A percentile compares a stretch with the other conserved stretches of the same genome.
Conservation (phyloP, 306 rosid genomes). For the Cicer bijugum region DNA sequence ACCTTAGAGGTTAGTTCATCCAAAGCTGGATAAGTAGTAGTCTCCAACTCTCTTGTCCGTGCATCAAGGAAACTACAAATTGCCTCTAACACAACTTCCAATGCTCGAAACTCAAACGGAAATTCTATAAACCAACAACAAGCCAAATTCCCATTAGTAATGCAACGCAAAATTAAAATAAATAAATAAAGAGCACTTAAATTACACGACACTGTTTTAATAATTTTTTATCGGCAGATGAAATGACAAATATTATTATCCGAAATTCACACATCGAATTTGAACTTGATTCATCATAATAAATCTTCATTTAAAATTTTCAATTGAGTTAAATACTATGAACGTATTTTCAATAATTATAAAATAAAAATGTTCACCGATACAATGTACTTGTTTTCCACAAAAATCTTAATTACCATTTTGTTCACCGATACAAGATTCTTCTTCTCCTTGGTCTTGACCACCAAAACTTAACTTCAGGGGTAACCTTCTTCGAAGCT, state of each 20-base stretch:
- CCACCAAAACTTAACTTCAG: constrained; percentile 28
- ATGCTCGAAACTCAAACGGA: constrained; percentile 81
- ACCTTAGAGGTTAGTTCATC: constrained; percentile 86
- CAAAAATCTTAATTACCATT: constrained; percentile 47
- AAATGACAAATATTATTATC: no score
- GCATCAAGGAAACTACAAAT: constrained; percentile 81
- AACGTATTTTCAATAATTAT: no score
- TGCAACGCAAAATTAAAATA: neutral
- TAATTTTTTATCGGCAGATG: no score
- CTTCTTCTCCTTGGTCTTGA: constrained; percentile 66
- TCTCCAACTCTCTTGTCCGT: constrained; percentile 67
- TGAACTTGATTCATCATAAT: no score
- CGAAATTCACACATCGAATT: no score
- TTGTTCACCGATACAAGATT: constrained; percentile 52
- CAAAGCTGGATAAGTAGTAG: constrained; percentile 75
- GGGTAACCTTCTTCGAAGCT: constrained; percentile 66
- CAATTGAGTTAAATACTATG: no score
- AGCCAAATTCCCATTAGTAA: constrained; percentile 33
- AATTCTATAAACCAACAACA: constrained; percentile 53
- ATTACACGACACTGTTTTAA: neutral
- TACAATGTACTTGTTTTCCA: neutral
- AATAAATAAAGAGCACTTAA: neutral
- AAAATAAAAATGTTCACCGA: neutral
- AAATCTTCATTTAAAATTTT: no score
- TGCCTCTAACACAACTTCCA: constrained; percentile 73